These are phyloP conservation scores for Brassica incana DNA, from an alignment of 345 rosid genomes.

Conservation along the genomic window DNA sequence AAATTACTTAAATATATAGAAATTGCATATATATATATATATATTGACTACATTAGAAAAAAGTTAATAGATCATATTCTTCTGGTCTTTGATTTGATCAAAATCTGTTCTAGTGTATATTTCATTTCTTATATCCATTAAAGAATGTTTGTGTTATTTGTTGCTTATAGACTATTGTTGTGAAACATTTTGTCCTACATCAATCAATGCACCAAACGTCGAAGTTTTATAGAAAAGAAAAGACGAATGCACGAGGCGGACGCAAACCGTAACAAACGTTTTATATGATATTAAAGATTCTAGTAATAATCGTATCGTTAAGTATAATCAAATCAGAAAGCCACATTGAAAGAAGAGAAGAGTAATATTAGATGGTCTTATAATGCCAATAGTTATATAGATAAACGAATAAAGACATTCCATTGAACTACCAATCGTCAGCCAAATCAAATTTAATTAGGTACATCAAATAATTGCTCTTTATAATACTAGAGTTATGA, in stretches of 20 bases:
- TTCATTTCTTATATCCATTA: slow-evolving; percentile 7
- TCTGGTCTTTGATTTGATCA: slow-evolving; percentile 23
- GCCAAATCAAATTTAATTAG: slow-evolving; percentile 32
- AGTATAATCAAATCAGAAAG: slow-evolving; percentile 19
- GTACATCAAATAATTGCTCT: slow-evolving; percentile 29
- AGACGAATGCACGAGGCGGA: slow-evolving; percentile 38
- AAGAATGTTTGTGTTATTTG: slow-evolving; percentile 17
- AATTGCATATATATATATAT: neutral
- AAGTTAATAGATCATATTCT: neutral
- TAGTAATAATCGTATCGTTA: slow-evolving; percentile 10
- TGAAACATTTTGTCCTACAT: neutral
- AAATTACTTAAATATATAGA: slow-evolving; percentile 1
- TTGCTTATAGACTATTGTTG: slow-evolving; percentile 9
- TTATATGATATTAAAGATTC: slow-evolving; percentile 24
- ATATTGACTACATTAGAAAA: slow-evolving; percentile 4
- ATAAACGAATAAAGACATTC: slow-evolving; percentile 30
- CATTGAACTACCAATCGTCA: slow-evolving; percentile 37
- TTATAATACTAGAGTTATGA: neutral
- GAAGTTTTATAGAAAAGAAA: neutral
- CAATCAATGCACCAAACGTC: neutral
- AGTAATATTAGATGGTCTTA: slow-evolving; percentile 3
- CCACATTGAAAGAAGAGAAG: slow-evolving; percentile 15
- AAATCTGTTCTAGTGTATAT: neutral
- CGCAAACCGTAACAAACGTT: slow-evolving; percentile 33
- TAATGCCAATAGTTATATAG: slow-evolving; percentile 5